Evolutionary conservation across 2,329 filamentous ascomycete genomes (phyloP).

Genomic region (Rutstroemia sp.): DNA sequence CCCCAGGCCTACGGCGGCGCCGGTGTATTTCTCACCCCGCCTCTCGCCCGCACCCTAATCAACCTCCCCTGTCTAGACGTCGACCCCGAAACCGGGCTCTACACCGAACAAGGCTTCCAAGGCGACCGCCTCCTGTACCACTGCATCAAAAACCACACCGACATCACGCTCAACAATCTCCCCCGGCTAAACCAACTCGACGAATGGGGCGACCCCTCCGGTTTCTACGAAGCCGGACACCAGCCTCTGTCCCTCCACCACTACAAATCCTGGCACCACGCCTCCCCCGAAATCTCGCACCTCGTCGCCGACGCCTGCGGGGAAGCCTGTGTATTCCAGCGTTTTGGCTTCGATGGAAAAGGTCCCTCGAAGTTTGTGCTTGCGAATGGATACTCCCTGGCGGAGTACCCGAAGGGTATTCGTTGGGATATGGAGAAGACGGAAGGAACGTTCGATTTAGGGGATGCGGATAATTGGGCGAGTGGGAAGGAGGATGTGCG

Average conservation of each 20-base stretch:
- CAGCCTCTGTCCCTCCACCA: slow-evolving; percentile 26
- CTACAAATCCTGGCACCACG: slow-evolving; percentile 28
- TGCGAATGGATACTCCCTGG: slow-evolving; percentile 24
- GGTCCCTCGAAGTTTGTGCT: slow-evolving; percentile 19
- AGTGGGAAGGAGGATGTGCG: slow-evolving; percentile 15
- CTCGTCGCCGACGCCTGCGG: slow-evolving; percentile 27
- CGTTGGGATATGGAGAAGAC: slow-evolving; percentile 25
- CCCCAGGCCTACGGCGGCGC: slow-evolving; percentile 26
- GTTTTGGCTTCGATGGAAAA: slow-evolving; percentile 26
- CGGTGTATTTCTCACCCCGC: slow-evolving; percentile 26
- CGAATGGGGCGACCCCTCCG: slow-evolving; percentile 26
- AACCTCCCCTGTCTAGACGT: slow-evolving; percentile 22
- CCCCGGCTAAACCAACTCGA: slow-evolving; percentile 26
- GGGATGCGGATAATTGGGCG: slow-evolving; percentile 20
- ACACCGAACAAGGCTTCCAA: slow-evolving; percentile 21
- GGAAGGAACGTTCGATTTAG: slow-evolving; percentile 26
- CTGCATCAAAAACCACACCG: slow-evolving; percentile 23
- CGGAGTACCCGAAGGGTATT: slow-evolving; percentile 26
- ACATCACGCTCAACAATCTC: slow-evolving; percentile 22
- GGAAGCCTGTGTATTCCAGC: slow-evolving; percentile 27
- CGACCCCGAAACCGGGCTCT: slow-evolving; percentile 15
- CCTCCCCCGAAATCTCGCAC: slow-evolving; percentile 20
- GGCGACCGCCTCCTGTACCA: slow-evolving; percentile 29
- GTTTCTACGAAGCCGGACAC: slow-evolving; percentile 28
- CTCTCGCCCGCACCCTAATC: slow-evolving; percentile 18